A percentile compares a stretch with the other conserved stretches of the same genome.
Evolutionary conservation across 495 filamentous ascomycete genomes (phyloP).

Genomic region (Neurospora sp.): DNA sequence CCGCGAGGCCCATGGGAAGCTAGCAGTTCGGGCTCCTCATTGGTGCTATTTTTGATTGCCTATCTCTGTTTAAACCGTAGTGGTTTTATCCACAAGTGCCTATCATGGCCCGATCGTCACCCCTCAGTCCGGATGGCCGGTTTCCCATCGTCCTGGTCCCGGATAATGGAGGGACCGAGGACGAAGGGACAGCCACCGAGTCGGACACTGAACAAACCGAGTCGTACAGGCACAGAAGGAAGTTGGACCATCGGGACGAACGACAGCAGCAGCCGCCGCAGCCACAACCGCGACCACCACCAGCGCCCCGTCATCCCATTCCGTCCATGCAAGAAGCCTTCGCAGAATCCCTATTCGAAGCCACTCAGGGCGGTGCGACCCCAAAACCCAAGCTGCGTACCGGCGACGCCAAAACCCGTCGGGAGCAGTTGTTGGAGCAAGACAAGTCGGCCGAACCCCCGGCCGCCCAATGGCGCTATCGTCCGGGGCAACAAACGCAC

Average conservation of each 20-base stretch:
- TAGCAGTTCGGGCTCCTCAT: neutral
- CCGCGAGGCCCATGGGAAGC: neutral
- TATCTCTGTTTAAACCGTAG: neutral
- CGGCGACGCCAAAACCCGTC: conserved; percentile 54
- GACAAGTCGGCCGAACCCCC: conserved; percentile 48
- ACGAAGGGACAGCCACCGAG: neutral
- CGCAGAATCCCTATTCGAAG: conserved; percentile 80
- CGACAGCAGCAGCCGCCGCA: neutral
- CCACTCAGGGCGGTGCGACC: conserved; percentile 36
- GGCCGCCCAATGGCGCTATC: conserved; percentile 63
- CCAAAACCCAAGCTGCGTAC: conserved; percentile 43
- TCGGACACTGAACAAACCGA: conserved; percentile 5
- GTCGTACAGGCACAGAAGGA: conserved; percentile 1
- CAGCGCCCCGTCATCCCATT: conserved; percentile 49
- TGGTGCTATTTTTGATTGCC: neutral
- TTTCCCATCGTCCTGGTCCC: conserved; percentile 17
- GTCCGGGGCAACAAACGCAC: conserved; percentile 57
- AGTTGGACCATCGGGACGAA: neutral
- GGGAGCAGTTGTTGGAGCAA: conserved; percentile 58
- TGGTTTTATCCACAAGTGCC: neutral
- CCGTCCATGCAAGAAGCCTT: conserved; percentile 82
- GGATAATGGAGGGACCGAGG: conserved; percentile 3
- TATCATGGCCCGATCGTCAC: neutral
- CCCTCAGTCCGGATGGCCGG: conserved; percentile 7
- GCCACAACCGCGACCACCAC: conserved; percentile 5